Percentiles rank a stretch among this genome's conserved stretches.
Evolutionary conservation across 768 basidiomycete species (phyloP).

Genomic region (Hydnum rufescens): DNA sequence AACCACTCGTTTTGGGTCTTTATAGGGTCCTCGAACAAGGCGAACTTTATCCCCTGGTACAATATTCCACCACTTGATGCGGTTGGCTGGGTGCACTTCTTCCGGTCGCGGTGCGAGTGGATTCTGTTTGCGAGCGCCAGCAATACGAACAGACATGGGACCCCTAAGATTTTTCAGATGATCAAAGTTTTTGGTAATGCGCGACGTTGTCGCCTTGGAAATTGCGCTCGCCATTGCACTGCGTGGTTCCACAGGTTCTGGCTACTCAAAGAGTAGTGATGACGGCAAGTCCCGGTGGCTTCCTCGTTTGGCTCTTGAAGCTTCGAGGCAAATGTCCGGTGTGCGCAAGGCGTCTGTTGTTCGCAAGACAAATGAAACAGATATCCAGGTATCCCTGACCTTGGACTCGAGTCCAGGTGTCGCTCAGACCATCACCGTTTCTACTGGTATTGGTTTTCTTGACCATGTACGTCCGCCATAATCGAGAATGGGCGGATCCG

Average conservation of each 20-base stretch:
- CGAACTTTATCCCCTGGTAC: constrained; percentile 69
- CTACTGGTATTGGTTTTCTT: constrained; percentile 94
- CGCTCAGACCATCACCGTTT: constrained; percentile 61
- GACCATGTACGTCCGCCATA: constrained; percentile 53
- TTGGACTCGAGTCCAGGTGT: constrained; percentile 58
- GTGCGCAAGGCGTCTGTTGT: constrained; percentile 34
- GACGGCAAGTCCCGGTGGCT: no score
- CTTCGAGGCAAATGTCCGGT: background rate
- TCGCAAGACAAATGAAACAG: constrained; percentile 80
- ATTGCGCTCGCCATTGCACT: background rate
- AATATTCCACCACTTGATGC: constrained; percentile 76
- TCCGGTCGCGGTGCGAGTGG: background rate
- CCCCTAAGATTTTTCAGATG: background rate
- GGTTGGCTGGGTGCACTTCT: constrained; percentile 34
- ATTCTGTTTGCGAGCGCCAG: background rate
- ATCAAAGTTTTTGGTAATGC: background rate
- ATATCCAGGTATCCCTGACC: constrained; percentile 62
- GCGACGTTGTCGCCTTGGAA: background rate
- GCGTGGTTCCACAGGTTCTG: background rate
- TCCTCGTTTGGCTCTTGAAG: no score
- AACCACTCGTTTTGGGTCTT: constrained; percentile 33
- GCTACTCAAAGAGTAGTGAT: no score
- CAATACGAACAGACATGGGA: background rate
- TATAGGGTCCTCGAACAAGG: constrained; percentile 34
- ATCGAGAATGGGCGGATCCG: constrained; percentile 4